Percentiles rank a stretch among this genome's conserved stretches.
Evolutionary conservation across 345 rosid species (phyloP).

Genomic region (Conringia planisiliqua): DNA sequence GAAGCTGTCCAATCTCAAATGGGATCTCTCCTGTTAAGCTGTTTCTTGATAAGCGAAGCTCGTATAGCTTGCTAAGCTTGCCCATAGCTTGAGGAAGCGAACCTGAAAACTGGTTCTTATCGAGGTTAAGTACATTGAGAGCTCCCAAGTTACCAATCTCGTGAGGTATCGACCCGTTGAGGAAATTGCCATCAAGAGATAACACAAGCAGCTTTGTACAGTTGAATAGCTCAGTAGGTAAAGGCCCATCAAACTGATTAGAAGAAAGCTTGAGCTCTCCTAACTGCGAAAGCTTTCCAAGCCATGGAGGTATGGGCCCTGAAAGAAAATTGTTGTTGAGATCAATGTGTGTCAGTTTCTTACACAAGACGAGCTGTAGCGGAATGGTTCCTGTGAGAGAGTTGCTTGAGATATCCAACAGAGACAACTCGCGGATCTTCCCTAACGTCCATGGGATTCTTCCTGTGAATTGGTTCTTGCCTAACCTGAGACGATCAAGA

Average conservation of each 20-base stretch:
- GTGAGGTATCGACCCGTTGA: conserved; percentile 59
- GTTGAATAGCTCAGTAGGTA: conserved; percentile 65
- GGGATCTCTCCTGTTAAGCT: conserved; percentile 67
- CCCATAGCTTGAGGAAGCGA: conserved; percentile 61
- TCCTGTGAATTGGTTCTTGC: conserved; percentile 70
- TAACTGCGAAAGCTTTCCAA: conserved; percentile 56
- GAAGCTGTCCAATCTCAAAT: conserved; percentile 66
- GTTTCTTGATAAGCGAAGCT: conserved; percentile 69
- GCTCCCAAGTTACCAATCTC: conserved; percentile 59
- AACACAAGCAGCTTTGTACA: conserved; percentile 69
- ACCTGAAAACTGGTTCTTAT: conserved; percentile 61
- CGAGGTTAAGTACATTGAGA: conserved; percentile 64
- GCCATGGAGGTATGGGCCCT: conserved; percentile 70
- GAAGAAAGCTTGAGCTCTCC: conserved; percentile 85
- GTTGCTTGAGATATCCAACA: conserved; percentile 75
- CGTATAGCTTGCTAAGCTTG: conserved; percentile 64
- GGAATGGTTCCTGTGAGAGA: conserved; percentile 70
- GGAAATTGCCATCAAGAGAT: conserved; percentile 58
- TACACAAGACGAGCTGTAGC: conserved; percentile 61
- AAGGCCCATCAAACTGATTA: conserved; percentile 57
- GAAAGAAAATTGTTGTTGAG: conserved; percentile 76
- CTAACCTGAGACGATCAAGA: conserved; percentile 82
- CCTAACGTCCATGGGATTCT: conserved; percentile 79
- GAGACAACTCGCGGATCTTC: conserved; percentile 53
- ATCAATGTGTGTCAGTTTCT: conserved; percentile 72